Base-by-base conservation (phyloP, 176 grass and related monocot species). In the Oropetium thomaeum region DNA sequence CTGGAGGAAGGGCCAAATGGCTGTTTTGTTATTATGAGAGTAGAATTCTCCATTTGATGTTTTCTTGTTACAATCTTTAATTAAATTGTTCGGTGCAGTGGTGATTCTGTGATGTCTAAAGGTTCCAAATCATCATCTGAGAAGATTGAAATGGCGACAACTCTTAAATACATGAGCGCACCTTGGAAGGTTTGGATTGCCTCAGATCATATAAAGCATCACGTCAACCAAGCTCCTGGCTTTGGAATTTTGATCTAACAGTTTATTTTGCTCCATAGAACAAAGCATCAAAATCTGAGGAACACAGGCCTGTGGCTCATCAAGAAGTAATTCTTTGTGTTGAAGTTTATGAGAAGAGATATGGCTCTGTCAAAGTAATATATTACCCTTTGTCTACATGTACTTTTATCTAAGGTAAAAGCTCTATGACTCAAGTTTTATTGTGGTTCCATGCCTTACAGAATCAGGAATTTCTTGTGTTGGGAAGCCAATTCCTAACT, bases 391-490 rank as follows among this genome's bases (percentile, higher is more conserved):
- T 48, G 35, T 14, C 76, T 54, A 42, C 25, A 30, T 1, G 1
- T 62, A 6, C 10, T 82, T n/a, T n/a, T 83, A 48, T 73, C 68
- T 64, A 38, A 51, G 55, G 39, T 67, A 51, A 86, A 62, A 28
- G 60, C 57, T 22, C 48, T 27, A 79, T 1, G 10, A 57, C 53
- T 27, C 6, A 13, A 12, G 23, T 57, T 57, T 57, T 13, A 26
- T 76, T 67, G 75, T 89, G 48, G 55, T 51, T 87, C 44, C 7
- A 23, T 80, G 17, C 9, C 22, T 33, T 81, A 66, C 91, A 98
- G 96, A 95, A 52, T 41, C 91, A 98, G 77, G 96, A 98, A 81
- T 92, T 98, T 87, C 89, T 98, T 61, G 89, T 95, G 51, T 48
- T 93, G 67, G 91, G 96, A 79, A 98, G 82, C 82, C 91, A 98